A percentile compares a stretch with the other conserved stretches of the same genome.
Conservation (phyloP, 2,329 filamentous ascomycete species). For the Ophiosphaerella herpotricha region DNA sequence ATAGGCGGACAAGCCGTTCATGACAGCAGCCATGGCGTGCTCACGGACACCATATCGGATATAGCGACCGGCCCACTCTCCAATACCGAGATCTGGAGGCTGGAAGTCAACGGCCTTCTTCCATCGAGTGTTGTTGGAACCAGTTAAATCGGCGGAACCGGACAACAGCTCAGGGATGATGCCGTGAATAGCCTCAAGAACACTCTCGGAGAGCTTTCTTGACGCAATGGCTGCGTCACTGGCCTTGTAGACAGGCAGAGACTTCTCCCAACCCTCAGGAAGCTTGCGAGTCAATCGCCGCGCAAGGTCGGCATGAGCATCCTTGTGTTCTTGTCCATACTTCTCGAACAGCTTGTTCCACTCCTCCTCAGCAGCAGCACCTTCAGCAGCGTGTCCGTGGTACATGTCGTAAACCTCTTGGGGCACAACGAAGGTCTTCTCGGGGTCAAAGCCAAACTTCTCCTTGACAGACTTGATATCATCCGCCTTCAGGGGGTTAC, state of each 20-base stretch:
- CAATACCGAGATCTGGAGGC: slow-evolving; percentile 81
- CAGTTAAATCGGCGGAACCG: slow-evolving; percentile 96
- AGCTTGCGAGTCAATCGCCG: slow-evolving; percentile 83
- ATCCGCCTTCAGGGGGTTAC: slow-evolving; percentile 91
- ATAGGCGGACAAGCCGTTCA: slow-evolving; percentile 95
- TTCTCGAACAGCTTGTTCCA: slow-evolving; percentile 94
- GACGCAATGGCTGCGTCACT: slow-evolving; percentile 84
- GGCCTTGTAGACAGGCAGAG: slow-evolving; percentile 87
- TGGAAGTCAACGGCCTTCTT: slow-evolving; percentile 98
- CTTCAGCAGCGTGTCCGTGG: slow-evolving; percentile 80
- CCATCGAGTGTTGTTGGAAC: slow-evolving; percentile 98
- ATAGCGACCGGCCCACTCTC: slow-evolving; percentile 89
- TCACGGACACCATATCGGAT: slow-evolving; percentile 90
- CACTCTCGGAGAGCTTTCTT: slow-evolving; percentile 93
- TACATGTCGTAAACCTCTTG: slow-evolving; percentile 94
- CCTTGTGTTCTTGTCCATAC: slow-evolving; percentile 78
- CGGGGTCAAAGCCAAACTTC: slow-evolving; percentile 95
- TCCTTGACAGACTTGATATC: slow-evolving; percentile 92
- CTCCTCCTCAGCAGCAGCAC: slow-evolving; percentile 87
- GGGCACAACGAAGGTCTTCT: slow-evolving; percentile 89
- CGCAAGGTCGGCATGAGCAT: slow-evolving; percentile 77
- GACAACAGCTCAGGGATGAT: slow-evolving; percentile 88
- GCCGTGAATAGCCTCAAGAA: slow-evolving; percentile 84
- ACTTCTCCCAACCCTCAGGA: slow-evolving; percentile 95
- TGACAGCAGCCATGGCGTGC: slow-evolving; percentile 89